Conservation (phyloP, 257 asterid species). For the Thymus mandschuricus region DNA sequence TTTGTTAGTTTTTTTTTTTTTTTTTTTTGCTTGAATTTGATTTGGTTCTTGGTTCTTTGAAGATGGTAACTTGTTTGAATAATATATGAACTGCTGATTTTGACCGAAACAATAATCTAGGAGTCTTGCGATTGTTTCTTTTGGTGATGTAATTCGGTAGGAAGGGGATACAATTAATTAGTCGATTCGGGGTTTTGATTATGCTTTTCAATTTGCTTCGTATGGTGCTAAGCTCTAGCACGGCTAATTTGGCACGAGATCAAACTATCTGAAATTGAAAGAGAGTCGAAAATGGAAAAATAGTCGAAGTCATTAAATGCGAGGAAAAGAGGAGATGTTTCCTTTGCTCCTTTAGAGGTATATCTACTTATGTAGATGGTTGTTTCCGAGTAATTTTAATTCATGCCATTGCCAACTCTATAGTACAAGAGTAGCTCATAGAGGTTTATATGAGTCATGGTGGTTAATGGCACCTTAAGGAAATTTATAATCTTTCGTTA, state of each 20-base stretch:
- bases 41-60: background rate
- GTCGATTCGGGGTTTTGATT: no score
- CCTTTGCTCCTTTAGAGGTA: background rate
- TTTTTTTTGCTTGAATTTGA: no score
- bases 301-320: background rate
- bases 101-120: background rate
- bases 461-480: background rate
- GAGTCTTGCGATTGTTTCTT: background rate
- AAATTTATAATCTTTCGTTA: background rate
- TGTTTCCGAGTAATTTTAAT: background rate
- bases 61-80: slow-evolving; percentile 10
- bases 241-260: background rate
- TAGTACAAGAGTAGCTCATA: background rate
- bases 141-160: no score
- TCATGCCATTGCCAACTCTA: background rate
- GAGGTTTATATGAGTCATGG: background rate
- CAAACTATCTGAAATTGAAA: no score
- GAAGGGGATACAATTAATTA: no score
- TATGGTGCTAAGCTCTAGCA: background rate
- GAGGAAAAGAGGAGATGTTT: background rate
- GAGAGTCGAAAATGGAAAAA: background rate
- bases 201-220: no score
- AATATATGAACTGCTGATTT: slow-evolving; percentile 3
- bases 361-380: background rate
- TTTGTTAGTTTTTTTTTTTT: background rate